phyloP scores from a whole-genome alignment of 768 basidiomycete genomes.

The Leccinum olivaceopallidum region DNA sequence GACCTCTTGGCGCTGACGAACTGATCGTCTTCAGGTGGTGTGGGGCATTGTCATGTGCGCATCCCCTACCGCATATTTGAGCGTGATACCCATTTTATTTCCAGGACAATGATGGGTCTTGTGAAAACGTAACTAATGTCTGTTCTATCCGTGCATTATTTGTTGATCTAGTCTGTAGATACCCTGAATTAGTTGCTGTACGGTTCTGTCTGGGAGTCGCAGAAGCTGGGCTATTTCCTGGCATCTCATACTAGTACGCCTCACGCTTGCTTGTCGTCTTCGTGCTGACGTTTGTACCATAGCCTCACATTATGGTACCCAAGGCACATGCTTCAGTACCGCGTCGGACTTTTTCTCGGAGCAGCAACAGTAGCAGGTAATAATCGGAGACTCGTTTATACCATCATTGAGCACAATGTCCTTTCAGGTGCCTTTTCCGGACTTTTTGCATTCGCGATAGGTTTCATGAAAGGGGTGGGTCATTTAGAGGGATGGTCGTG shows the following conservation, averaged over 20 bases:
- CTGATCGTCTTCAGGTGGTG: slow-evolving; percentile 40
- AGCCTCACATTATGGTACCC: slow-evolving; percentile 73
- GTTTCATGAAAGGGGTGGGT: slow-evolving; percentile 48
- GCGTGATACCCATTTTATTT: background rate
- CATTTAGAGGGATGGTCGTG: slow-evolving; percentile 62
- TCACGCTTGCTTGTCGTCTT: background rate
- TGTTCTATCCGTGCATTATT: background rate
- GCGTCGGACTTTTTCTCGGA: slow-evolving; percentile 64
- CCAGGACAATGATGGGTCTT: slow-evolving; percentile 63
- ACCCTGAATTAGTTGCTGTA: slow-evolving; percentile 57
- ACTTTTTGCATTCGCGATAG: slow-evolving; percentile 54
- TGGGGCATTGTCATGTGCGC: slow-evolving; percentile 68
- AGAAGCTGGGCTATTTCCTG: slow-evolving; percentile 74
- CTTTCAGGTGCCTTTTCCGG: slow-evolving; percentile 55
- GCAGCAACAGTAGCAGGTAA: slow-evolving; percentile 60
- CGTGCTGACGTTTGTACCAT: background rate
- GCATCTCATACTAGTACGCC: slow-evolving; percentile 69
- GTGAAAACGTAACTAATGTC: slow-evolving; percentile 52
- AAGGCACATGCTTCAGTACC: slow-evolving; percentile 56
- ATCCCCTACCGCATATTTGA: background rate
- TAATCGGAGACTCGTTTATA: background rate
- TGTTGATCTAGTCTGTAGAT: slow-evolving; percentile 37
- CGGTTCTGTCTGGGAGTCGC: slow-evolving; percentile 62
- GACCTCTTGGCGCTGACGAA: background rate
- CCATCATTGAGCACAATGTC: background rate